A percentile compares a stretch with the other conserved stretches of the same genome.
Evolutionary conservation across 495 filamentous ascomycete genomes (phyloP).

Genomic region (Alectoria sarmentosa): DNA sequence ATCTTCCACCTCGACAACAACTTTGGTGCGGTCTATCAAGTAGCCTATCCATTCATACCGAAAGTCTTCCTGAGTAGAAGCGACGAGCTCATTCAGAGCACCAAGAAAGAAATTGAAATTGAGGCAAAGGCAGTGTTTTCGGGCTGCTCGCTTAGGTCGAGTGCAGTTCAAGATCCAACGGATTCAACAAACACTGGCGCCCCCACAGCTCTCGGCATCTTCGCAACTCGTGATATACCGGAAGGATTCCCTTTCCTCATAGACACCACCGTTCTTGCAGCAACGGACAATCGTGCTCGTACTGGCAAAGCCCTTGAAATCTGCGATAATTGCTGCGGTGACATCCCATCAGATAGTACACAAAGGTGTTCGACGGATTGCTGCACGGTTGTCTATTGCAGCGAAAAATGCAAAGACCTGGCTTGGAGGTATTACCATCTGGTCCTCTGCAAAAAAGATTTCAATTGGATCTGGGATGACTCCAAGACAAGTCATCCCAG

Average conservation of each 20-base stretch:
- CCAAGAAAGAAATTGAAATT: not conserved
- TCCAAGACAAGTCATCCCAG: not conserved
- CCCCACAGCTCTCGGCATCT: not conserved
- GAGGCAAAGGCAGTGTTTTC: not conserved
- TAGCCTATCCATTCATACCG: conserved; percentile 3
- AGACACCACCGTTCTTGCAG: not conserved
- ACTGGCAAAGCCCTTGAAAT: not conserved
- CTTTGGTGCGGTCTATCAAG: not conserved
- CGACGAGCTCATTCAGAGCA: not conserved
- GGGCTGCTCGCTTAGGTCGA: not conserved
- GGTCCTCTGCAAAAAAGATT: not conserved
- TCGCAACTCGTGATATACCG: not conserved
- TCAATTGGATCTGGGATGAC: not conserved
- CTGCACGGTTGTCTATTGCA: not conserved
- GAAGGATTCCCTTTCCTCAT: not conserved
- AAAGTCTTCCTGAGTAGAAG: not conserved
- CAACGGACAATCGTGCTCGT: not conserved
- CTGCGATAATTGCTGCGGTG: conserved; percentile 1
- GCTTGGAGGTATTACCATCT: not conserved
- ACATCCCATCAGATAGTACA: not conserved
- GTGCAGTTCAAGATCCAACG: not conserved
- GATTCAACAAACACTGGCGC: not conserved
- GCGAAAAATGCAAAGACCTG: not conserved
- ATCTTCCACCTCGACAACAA: not conserved
- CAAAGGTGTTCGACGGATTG: not conserved